phyloP scores from a whole-genome alignment of 805 yeast species.

The Saccharomycopsis amapae region DNA sequence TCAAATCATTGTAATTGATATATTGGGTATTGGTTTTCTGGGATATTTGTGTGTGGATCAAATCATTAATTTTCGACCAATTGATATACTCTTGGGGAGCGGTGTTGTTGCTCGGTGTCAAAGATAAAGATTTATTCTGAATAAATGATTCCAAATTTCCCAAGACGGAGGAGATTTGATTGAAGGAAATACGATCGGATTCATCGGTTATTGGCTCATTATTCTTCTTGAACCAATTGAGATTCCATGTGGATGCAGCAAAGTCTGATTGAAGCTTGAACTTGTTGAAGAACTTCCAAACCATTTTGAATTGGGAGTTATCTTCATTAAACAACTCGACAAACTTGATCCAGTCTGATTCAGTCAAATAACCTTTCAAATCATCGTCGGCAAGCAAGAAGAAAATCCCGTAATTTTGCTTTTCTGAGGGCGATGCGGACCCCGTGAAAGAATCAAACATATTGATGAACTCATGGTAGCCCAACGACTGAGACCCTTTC shows the following conservation, averaged over 20 bases:
- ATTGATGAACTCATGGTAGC: conserved; percentile 8
- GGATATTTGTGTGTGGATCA: neutral
- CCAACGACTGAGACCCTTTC: neutral
- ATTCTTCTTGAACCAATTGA: neutral
- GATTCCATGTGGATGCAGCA: neutral
- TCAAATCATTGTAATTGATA: conserved; percentile 34
- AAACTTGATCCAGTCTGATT: conserved; percentile 69
- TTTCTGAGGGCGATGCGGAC: neutral
- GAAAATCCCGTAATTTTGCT: conserved; percentile 42
- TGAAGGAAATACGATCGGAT: conserved; percentile 13
- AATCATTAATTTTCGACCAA: conserved; percentile 27
- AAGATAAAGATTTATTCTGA: no score
- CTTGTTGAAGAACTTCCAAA: conserved; percentile 47
- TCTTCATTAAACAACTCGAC: conserved; percentile 42
- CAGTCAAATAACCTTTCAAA: conserved; percentile 57
- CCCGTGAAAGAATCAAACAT: conserved; percentile 11
- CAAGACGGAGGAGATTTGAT: conserved; percentile 32
- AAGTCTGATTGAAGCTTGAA: conserved; percentile 26
- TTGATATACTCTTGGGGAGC: conserved; percentile 18
- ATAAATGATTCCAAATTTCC: conserved; percentile 31
- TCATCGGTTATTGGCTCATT: neutral
- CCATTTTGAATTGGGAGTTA: conserved; percentile 41
- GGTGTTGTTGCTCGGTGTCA: conserved; percentile 23
- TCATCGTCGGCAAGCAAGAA: conserved; percentile 75
- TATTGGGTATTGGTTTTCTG: conserved; percentile 24